Base-by-base conservation (phyloP, 2,329 filamentous ascomycete genomes). In the Gliomastix tumulicola region DNA sequence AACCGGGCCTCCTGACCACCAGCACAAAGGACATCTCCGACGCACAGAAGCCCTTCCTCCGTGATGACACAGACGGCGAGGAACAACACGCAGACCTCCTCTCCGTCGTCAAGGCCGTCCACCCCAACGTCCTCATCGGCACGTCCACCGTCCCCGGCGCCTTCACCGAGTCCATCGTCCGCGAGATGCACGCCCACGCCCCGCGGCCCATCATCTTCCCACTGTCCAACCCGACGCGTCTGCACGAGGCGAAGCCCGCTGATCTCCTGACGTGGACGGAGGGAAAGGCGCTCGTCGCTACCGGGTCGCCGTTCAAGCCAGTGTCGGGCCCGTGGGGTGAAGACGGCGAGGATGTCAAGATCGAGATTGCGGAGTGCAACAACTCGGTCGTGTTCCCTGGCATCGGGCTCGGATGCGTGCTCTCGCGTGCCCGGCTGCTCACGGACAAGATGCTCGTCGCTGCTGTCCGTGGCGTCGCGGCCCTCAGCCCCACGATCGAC, bases 381-480 rank as follows among this genome's bases (percentile, higher is more conserved):
- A 94, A 94, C 61, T 84, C 79, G 1, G 84, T 85, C 22, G 83
- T 83, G 13, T 94, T 94, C 57, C 88, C 88, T 0, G 87, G 87
- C 1, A 90, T 94, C 40, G 88, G 87, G 0, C 78, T 94, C 2
- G 88, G 87, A 10, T 76, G 76, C 7, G 75, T 95, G 0, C 72
- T 94, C 2, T 80, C 71, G 19, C 78, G 85, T 12, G 70, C 82
- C 4, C 69, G 65, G 11, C 68, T 79, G 1, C 60, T 94, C 20
- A 84, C 82, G 0, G 80, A 89, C 42, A 74, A 76, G 43, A 89
- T 94, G 78, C 76, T 94, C 11, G 84, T 94, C 0, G 84, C 84
- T 1, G 88, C 88, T 0, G 79, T 85, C 4, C 74, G 82, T 49
- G 84, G 79, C 4, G 73, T 94, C 1, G 81, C 85, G 1, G 72